These are phyloP conservation scores for Turritis glabra DNA, from an alignment of 345 rosid genomes.

Conservation along the genomic window DNA sequence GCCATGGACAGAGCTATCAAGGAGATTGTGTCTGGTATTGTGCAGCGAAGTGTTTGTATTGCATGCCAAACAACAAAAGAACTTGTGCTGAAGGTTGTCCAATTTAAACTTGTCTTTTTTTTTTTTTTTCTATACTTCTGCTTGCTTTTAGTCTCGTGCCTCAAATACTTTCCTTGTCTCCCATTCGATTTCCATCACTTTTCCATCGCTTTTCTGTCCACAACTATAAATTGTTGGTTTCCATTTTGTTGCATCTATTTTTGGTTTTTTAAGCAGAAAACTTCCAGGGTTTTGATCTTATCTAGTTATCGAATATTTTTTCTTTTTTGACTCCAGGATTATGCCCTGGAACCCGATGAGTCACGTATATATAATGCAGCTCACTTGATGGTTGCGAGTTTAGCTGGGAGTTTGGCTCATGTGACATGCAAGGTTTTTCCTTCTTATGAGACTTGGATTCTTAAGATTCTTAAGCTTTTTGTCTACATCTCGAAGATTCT, in stretches of 20 bases:
- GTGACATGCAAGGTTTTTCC: slow-evolving; percentile 94
- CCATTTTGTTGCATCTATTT: slow-evolving; percentile 10
- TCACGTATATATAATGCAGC: slow-evolving; percentile 90
- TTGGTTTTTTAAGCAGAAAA: not conserved
- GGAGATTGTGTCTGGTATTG: slow-evolving; percentile 85
- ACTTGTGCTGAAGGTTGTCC: slow-evolving; percentile 88
- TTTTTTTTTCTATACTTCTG: not conserved
- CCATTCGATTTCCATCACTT: not conserved
- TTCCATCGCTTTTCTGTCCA: not conserved
- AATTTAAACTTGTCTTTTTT: not conserved
- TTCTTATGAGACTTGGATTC: slow-evolving; percentile 13
- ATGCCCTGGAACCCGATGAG: slow-evolving; percentile 89
- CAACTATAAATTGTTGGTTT: not conserved
- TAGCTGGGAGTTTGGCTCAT: slow-evolving; percentile 98
- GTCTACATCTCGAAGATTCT: not conserved
- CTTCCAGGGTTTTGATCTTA: not conserved
- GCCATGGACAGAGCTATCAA: slow-evolving; percentile 97
- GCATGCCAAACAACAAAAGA: slow-evolving; percentile 98
- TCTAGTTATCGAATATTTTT: not conserved
- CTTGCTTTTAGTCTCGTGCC: not conserved
- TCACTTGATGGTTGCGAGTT: slow-evolving; percentile 98
- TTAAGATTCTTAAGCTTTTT: slow-evolving; percentile 1
- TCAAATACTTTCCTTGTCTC: not conserved
- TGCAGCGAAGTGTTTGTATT: slow-evolving; percentile 97
- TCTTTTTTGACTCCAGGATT: slow-evolving; percentile 56